Conservation (phyloP, 371 early-diverging fungal genomes). For the Ecytonucleospora hepatopenaei region DNA sequence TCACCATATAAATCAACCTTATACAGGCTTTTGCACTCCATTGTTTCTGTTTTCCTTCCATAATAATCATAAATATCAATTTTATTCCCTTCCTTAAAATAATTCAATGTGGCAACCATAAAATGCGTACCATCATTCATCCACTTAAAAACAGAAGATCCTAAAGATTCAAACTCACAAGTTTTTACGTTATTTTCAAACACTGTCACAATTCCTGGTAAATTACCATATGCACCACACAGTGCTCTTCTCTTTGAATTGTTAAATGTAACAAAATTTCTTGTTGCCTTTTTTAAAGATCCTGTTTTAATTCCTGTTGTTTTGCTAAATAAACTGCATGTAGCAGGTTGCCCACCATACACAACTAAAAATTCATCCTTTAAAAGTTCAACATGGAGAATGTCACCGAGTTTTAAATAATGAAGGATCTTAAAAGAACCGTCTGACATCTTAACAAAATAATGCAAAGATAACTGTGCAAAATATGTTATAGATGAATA, state of each 20-base stretch:
- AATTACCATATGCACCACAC: slow-evolving; percentile 54
- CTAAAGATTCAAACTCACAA: slow-evolving; percentile 44
- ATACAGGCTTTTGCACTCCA: slow-evolving; percentile 35
- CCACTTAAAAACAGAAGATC: slow-evolving; percentile 54
- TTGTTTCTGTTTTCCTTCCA: slow-evolving; percentile 44
- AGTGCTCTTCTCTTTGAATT: slow-evolving; percentile 39
- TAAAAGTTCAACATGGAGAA: slow-evolving; percentile 37
- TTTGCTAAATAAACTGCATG: slow-evolving; percentile 31
- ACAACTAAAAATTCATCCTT: slow-evolving; percentile 46
- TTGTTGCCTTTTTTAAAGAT: slow-evolving; percentile 39
- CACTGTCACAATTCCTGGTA: slow-evolving; percentile 54
- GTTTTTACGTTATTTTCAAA: slow-evolving; percentile 14
- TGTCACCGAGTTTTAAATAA: slow-evolving; percentile 9
- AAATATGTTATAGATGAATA: slow-evolving; percentile 52
- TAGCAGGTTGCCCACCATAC: slow-evolving; percentile 52
- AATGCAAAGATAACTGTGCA: slow-evolving; percentile 44
- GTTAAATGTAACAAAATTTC: slow-evolving; percentile 53
- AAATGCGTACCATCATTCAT: slow-evolving; percentile 48
- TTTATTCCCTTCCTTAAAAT: slow-evolving; percentile 55
- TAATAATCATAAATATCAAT: slow-evolving; percentile 55
- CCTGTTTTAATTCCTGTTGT: slow-evolving; percentile 21
- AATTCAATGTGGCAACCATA: slow-evolving; percentile 49
- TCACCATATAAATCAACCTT: slow-evolving; percentile 31
- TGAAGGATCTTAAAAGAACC: neutral
- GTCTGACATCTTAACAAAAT: slow-evolving; percentile 5